phyloP scores from a whole-genome alignment of 1,284 basidiomycete genomes.

The Gomphus bonarii region DNA sequence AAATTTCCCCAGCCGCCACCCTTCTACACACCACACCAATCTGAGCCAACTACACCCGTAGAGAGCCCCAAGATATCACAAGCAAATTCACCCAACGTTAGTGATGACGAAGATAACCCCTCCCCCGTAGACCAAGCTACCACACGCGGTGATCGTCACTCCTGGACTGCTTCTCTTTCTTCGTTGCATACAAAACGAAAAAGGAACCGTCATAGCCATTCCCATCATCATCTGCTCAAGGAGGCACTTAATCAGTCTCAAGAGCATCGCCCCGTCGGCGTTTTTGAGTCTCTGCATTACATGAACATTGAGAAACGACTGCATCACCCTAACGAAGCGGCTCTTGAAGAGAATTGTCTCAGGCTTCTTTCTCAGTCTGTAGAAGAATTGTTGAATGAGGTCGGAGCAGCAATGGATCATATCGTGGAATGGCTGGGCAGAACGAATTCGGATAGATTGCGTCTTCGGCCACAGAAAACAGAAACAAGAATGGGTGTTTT shows the following conservation, averaged over 20 bases:
- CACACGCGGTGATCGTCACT: neutral
- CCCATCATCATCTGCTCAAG: neutral
- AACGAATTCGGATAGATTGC: slow-evolving; percentile 30
- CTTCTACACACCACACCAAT: neutral
- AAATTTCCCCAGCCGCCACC: slow-evolving; percentile 31
- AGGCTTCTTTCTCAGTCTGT: slow-evolving; percentile 47
- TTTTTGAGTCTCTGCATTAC: slow-evolving; percentile 74
- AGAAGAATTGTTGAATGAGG: slow-evolving; percentile 43
- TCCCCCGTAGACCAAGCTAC: neutral
- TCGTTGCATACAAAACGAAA: neutral
- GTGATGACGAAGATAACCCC: neutral
- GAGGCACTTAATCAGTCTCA: slow-evolving; percentile 5
- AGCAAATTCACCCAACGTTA: slow-evolving; percentile 26
- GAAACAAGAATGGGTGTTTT: slow-evolving; percentile 27
- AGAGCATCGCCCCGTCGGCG: slow-evolving; percentile 58
- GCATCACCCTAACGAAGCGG: slow-evolving; percentile 40
- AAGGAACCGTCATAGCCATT: neutral
- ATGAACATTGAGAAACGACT: slow-evolving; percentile 61
- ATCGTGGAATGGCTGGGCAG: slow-evolving; percentile 43
- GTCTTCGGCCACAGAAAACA: slow-evolving; percentile 25
- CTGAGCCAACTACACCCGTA: neutral
- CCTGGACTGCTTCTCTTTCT: neutral
- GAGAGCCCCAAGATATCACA: slow-evolving; percentile 37
- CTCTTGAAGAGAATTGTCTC: slow-evolving; percentile 40
- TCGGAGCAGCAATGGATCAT: slow-evolving; percentile 34